A percentile compares a stretch with the other conserved stretches of the same genome.
Evolutionary conservation across 306 rosid species (phyloP).

Genomic region (Morella rubra): DNA sequence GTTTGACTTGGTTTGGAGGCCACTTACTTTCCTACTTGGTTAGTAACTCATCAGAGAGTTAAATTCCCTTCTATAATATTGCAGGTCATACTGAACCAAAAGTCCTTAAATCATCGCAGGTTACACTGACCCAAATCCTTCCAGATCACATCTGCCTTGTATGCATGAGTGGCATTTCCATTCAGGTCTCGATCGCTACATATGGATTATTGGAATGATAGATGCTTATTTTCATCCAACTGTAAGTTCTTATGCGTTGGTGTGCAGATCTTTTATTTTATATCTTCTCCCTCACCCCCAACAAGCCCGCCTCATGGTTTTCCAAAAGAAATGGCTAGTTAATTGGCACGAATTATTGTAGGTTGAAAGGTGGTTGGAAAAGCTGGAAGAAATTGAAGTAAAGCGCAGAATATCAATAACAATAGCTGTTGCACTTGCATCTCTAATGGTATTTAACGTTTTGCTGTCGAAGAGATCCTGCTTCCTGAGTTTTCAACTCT

Average conservation of each 20-base stretch:
- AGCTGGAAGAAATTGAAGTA: slow-evolving; percentile 81
- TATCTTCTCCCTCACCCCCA: neutral
- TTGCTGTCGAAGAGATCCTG: slow-evolving; percentile 23
- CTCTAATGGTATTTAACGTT: slow-evolving; percentile 50
- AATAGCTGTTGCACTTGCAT: slow-evolving; percentile 53
- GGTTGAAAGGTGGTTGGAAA: slow-evolving; percentile 93
- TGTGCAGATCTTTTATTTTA: slow-evolving; percentile 9
- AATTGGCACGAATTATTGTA: slow-evolving; percentile 17
- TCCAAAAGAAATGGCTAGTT: no score
- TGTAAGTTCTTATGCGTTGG: slow-evolving; percentile 45
- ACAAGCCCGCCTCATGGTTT: neutral
- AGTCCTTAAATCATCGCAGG: slow-evolving; percentile 42
- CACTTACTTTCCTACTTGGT: slow-evolving; percentile 80
- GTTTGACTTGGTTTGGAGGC: slow-evolving; percentile 83
- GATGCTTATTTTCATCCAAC: slow-evolving; percentile 94
- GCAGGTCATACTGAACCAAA: slow-evolving; percentile 37
- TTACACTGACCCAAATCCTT: slow-evolving; percentile 65
- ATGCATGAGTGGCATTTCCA: slow-evolving; percentile 96
- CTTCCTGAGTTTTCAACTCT: slow-evolving; percentile 37
- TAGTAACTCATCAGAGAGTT: slow-evolving; percentile 35
- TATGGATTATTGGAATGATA: slow-evolving; percentile 96
- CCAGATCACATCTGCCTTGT: slow-evolving; percentile 52
- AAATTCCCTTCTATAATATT: slow-evolving; percentile 19
- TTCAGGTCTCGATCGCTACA: slow-evolving; percentile 93
- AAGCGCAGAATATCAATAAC: slow-evolving; percentile 75